A percentile compares a stretch with the other conserved stretches of the same genome.
Conservation (phyloP, 139 green algal genomes). For the Trebouxia sp. region DNA sequence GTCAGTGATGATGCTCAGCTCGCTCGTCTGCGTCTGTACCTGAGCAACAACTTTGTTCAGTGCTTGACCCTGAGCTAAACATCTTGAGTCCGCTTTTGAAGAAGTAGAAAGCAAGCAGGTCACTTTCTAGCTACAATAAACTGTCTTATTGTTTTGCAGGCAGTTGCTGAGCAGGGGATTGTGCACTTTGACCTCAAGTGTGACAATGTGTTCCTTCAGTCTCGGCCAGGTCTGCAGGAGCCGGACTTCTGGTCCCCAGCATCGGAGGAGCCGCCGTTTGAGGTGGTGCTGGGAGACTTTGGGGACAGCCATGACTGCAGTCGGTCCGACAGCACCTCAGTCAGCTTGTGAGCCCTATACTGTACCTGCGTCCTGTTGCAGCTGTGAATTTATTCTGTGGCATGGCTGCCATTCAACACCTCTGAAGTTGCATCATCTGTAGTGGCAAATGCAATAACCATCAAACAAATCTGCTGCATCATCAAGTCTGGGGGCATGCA, state of each 20-base stretch:
- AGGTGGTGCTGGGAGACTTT: slow-evolving; percentile 75
- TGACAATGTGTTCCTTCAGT: slow-evolving; percentile 81
- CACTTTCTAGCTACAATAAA: not conserved
- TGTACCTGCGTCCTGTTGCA: not conserved
- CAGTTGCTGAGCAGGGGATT: slow-evolving; percentile 33
- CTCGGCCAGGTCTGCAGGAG: slow-evolving; percentile 56
- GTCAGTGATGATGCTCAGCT: too few species aligned
- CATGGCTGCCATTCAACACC: not conserved
- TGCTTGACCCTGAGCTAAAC: too few species aligned
- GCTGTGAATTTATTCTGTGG: not conserved
- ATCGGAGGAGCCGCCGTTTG: slow-evolving; percentile 9
- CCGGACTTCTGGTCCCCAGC: slow-evolving; percentile 60
- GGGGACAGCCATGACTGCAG: slow-evolving; percentile 67
- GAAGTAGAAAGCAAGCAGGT: too few species aligned
- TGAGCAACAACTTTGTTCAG: too few species aligned
- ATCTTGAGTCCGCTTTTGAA: too few species aligned
- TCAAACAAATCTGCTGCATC: too few species aligned
- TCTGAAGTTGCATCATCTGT: slow-evolving; percentile 3
- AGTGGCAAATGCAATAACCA: too few species aligned
- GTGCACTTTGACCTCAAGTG: slow-evolving; percentile 91
- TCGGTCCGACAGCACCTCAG: not conserved
- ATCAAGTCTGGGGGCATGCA: too few species aligned
- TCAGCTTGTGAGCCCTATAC: slow-evolving; percentile 10
- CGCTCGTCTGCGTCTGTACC: too few species aligned
- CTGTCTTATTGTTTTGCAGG: not conserved